phyloP scores from a whole-genome alignment of 1,284 basidiomycete species.

The Butyriboletus appendiculatus region DNA sequence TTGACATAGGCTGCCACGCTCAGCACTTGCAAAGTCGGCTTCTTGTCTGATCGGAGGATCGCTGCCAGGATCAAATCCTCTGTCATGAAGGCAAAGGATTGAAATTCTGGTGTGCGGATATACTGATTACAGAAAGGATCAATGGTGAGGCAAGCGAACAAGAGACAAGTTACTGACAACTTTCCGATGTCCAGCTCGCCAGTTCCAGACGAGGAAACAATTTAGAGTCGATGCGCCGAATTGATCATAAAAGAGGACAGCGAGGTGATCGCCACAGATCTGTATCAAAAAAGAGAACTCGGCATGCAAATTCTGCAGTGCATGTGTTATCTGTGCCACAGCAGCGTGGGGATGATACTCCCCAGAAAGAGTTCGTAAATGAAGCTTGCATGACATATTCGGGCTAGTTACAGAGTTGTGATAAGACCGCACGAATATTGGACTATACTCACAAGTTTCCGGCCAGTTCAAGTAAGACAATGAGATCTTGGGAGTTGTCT shows the following conservation, averaged over 20 bases:
- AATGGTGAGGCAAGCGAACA: background rate
- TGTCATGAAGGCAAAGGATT: conserved; percentile 27
- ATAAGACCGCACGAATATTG: background rate
- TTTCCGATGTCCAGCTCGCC: conserved; percentile 47
- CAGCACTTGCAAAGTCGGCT: conserved; percentile 31
- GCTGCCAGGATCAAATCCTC: conserved; percentile 42
- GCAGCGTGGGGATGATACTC: conserved; percentile 22
- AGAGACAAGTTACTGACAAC: conserved; percentile 36
- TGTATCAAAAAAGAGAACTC: conserved; percentile 27
- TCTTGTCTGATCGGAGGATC: conserved; percentile 35
- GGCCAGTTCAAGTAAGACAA: conserved; percentile 48
- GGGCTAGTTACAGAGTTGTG: conserved; percentile 18
- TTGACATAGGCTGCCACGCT: conserved; percentile 24
- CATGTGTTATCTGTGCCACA: conserved; percentile 15
- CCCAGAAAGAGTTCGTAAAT: conserved; percentile 32
- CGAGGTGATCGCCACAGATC: conserved; percentile 31
- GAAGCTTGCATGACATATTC: conserved; percentile 21
- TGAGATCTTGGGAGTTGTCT: conserved; percentile 59
- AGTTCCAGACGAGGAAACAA: conserved; percentile 55
- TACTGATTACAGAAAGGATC: conserved; percentile 9
- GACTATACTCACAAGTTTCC: conserved; percentile 20
- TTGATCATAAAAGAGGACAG: conserved; percentile 19
- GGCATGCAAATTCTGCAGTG: background rate
- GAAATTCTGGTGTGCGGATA: conserved; percentile 17
- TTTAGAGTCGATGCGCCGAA: conserved; percentile 12